Evolutionary conservation across 2,329 filamentous ascomycete species (phyloP), one percentile per base, ranked within the genome.

Genomic region (Sporothrix luriei): DNA sequence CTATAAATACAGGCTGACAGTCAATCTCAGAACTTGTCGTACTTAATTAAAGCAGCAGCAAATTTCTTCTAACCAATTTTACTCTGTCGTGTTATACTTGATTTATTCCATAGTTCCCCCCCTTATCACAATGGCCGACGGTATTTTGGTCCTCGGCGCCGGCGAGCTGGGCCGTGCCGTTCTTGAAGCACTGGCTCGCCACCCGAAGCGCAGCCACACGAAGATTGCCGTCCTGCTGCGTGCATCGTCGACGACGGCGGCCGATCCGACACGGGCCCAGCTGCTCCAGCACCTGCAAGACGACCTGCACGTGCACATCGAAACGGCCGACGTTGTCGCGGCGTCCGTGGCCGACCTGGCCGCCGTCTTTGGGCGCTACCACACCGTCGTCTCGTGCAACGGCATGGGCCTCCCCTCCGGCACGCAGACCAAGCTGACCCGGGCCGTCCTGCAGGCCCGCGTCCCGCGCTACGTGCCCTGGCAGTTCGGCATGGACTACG

Each of bases 401-500:
- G 90, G 90, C 33, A 90, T 90, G 77, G 82, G 82, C 0, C 78
- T 85, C 0, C 83, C 85, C 0, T 68, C 82, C 0, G 86, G 85
- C 1, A 87, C 83, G 0, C 85, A 91, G 75, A 72, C 82, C 0
- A 90, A 89, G 73, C 78, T 91, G 21, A 46, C 64, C 14, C 29
- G 54, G 26, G 71, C 70, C 1, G 71, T 54, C 4, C 57, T 91
- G 0, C 76, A 78, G 13, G 87, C 85, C 0, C 77, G 79, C 0
- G 82, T 84, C 0, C 73, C 78, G 16, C 79, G 85, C 0, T 92
- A 84, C 75, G 83, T 92, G 21, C 90, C 90, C 0, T 92, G 90
- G 90, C 90, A 92, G 76, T 92, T 89, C 76, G 90, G 90, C 0
- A 85, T 91, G 29, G 88, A 92, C 75, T 92, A 92, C 77, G 89